These are phyloP conservation scores for Kazachstania viticola DNA, from an alignment of 805 yeast genomes.

Conservation along the genomic window DNA sequence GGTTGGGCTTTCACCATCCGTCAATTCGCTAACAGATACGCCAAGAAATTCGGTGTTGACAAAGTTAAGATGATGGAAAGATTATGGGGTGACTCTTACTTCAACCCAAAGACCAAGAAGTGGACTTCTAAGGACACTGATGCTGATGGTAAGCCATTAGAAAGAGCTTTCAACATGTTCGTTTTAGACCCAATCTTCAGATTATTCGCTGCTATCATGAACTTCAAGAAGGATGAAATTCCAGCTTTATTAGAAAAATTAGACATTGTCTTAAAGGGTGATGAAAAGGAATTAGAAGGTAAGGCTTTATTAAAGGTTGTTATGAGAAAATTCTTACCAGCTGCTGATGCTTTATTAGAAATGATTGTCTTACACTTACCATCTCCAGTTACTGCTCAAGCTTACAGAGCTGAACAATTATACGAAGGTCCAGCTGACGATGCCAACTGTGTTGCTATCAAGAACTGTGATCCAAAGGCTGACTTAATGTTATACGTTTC, in stretches of 20 bases:
- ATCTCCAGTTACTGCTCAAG: constrained; percentile 98
- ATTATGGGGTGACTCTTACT: constrained; percentile 99
- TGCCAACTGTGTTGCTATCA: constrained; percentile 81
- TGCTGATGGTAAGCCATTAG: constrained; percentile 89
- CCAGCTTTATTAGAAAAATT: constrained; percentile 86
- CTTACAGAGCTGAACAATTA: constrained; percentile 96
- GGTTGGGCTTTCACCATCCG: constrained; percentile 99
- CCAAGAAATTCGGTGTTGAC: constrained; percentile 99
- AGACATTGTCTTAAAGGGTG: constrained; percentile 87
- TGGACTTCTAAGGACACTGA: constrained; percentile 95
- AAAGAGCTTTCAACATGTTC: constrained; percentile 99
- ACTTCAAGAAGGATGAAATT: constrained; percentile 97
- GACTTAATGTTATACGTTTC: constrained; percentile 98
- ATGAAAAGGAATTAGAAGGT: constrained; percentile 97
- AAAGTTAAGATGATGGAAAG: constrained; percentile 95
- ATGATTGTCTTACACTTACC: constrained; percentile 98
- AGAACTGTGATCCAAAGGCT: constrained; percentile 96
- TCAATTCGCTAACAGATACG: constrained; percentile 95
- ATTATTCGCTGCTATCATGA: constrained; percentile 93
- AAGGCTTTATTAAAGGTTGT: constrained; percentile 96
- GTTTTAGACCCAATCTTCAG: constrained; percentile 98
- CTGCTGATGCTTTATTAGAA: constrained; percentile 98
- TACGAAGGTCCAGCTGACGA: constrained; percentile 98
- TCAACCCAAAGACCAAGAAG: constrained; percentile 99
- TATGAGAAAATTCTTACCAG: constrained; percentile 99